phyloP scores from a whole-genome alignment of 441 rosid genomes.

The Populus trichocarpa region DNA sequence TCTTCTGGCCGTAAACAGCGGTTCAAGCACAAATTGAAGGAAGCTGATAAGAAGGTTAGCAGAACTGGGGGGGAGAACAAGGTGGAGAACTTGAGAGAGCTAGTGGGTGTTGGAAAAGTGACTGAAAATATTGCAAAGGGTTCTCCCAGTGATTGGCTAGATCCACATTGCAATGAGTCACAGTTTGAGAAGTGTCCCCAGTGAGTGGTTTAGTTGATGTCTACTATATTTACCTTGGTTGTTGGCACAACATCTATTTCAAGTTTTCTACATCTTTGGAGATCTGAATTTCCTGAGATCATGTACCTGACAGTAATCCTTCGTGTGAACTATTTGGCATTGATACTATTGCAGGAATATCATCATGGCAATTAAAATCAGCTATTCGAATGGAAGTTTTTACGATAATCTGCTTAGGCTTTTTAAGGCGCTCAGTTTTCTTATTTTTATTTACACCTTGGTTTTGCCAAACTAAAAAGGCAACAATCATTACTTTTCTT shows the following conservation, averaged over 20 bases:
- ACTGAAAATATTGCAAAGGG: conserved; percentile 42
- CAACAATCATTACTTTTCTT: no score
- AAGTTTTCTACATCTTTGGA: conserved; percentile 14
- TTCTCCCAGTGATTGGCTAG: conserved; percentile 75
- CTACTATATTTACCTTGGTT: background rate
- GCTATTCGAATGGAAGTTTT: background rate
- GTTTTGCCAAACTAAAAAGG: background rate
- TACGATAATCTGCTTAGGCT: background rate
- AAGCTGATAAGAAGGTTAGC: conserved; percentile 58
- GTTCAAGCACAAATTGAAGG: conserved; percentile 79
- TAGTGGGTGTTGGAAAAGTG: conserved; percentile 54
- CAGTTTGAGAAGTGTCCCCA: conserved; percentile 63
- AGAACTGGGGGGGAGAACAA: conserved; percentile 85
- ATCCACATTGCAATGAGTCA: conserved; percentile 86
- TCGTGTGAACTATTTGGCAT: conserved; percentile 8
- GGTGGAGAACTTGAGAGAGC: conserved; percentile 69
- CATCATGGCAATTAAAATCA: background rate
- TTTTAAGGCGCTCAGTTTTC: background rate
- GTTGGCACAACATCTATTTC: background rate
- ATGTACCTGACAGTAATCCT: conserved; percentile 23
- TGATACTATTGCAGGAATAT: background rate
- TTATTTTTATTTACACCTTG: background rate
- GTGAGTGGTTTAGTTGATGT: conserved; percentile 24
- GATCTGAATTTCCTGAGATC: conserved; percentile 16
- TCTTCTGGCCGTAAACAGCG: conserved; percentile 67